Conservation (phyloP, 306 rosid genomes). For the Gastrolobium bilobum region DNA sequence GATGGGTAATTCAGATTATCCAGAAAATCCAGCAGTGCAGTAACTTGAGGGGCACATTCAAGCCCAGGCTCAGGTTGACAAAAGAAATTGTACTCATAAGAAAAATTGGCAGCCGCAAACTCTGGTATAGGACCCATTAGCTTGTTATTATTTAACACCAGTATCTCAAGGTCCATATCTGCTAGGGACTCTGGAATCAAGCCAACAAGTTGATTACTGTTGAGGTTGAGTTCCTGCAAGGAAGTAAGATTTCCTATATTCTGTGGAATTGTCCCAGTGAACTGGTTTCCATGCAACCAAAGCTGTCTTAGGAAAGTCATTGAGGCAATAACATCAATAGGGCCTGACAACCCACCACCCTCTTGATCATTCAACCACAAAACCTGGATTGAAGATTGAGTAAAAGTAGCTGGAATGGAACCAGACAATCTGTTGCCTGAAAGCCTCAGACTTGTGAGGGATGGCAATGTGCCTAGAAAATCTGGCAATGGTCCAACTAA, state of each 20-base stretch:
- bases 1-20: slow-evolving; percentile 67
- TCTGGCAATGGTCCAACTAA: slow-evolving; percentile 78
- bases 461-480: slow-evolving; percentile 70
- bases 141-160: slow-evolving; percentile 75
- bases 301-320: slow-evolving; percentile 69
- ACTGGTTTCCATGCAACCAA: slow-evolving; percentile 89
- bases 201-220: slow-evolving; percentile 76
- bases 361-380: slow-evolving; percentile 85
- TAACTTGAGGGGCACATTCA: slow-evolving; percentile 69
- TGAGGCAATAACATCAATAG: slow-evolving; percentile 68
- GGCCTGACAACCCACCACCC: slow-evolving; percentile 68
- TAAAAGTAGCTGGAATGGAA: slow-evolving; percentile 65
- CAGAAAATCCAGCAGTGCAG: slow-evolving; percentile 70
- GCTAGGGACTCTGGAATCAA: slow-evolving; percentile 68
- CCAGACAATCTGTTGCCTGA: slow-evolving; percentile 68
- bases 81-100: slow-evolving; percentile 65
- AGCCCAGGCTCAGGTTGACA: slow-evolving; percentile 72
- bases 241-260: slow-evolving; percentile 69
- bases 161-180: slow-evolving; percentile 64
- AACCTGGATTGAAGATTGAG: slow-evolving; percentile 71
- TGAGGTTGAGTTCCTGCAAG: slow-evolving; percentile 78
- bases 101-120: slow-evolving; percentile 64
- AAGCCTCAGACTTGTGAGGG: slow-evolving; percentile 70
- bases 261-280: slow-evolving; percentile 71
- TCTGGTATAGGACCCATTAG: slow-evolving; percentile 83